Evolutionary conservation across 2,329 filamentous ascomycete genomes (phyloP).

Genomic region (Mycogone perniciosa): DNA sequence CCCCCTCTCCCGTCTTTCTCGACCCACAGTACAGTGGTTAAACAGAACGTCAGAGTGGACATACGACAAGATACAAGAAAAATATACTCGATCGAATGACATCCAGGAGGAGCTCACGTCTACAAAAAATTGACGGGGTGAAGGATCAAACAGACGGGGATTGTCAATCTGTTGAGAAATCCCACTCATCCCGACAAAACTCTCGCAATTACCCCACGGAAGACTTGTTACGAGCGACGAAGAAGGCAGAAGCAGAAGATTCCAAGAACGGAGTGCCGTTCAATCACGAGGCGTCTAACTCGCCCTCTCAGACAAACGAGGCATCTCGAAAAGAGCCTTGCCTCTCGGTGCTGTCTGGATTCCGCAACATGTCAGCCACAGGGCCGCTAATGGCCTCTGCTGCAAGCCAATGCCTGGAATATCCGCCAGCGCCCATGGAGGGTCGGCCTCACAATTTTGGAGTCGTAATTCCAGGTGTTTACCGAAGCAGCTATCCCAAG

Average conservation of each 20-base stretch:
- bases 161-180: conserved; percentile 13
- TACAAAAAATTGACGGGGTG: conserved; percentile 16
- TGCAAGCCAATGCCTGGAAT: conserved; percentile 13
- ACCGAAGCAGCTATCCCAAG: conserved; percentile 75
- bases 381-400: not conserved
- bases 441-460: conserved; percentile 66
- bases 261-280: not conserved
- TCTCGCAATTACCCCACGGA: conserved; percentile 26
- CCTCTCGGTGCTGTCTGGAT: not conserved
- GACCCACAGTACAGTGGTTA: not conserved
- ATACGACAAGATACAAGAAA: not conserved
- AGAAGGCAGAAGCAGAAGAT: not conserved
- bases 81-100: too few relatives aligned
- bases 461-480: conserved; percentile 65
- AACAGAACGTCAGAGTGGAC: too few relatives aligned
- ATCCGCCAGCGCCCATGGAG: conserved; percentile 19
- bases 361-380: not conserved
- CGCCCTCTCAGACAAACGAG: not conserved
- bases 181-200: conserved; percentile 24
- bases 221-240: conserved; percentile 17
- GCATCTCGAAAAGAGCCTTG: not conserved
- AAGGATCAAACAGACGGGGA: conserved; percentile 11
- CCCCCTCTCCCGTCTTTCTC: too few relatives aligned
- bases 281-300: not conserved
- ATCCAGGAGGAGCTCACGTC: conserved; percentile 21